Evolutionary conservation across 352 stramenopile species (phyloP).

Genomic region (Peronospora belbahrii): DNA sequence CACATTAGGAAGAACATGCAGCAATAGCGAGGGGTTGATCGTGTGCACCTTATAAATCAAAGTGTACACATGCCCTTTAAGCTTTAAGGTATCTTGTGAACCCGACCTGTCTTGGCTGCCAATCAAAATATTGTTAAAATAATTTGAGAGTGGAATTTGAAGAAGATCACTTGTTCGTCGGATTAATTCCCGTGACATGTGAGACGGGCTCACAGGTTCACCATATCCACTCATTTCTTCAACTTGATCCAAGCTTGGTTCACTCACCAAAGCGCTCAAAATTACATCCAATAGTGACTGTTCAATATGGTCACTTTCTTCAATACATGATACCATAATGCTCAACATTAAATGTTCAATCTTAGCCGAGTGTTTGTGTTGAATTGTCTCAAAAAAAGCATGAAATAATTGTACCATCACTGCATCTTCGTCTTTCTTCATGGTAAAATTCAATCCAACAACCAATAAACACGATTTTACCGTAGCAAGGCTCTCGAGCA

Average conservation of each 20-base stretch:
- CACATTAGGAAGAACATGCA: constrained; percentile 82
- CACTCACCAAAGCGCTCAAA: constrained; percentile 42
- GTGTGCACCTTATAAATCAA: constrained; percentile 83
- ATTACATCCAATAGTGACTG: constrained; percentile 62
- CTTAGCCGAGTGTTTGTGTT: constrained; percentile 49
- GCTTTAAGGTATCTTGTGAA: constrained; percentile 25
- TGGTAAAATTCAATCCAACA: constrained; percentile 41
- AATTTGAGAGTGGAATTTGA: constrained; percentile 59
- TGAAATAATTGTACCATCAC: constrained; percentile 71
- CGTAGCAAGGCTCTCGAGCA: constrained; percentile 63
- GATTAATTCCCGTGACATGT: constrained; percentile 71
- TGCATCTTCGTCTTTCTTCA: constrained; percentile 30
- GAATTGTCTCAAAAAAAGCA: constrained; percentile 58
- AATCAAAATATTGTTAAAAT: constrained; percentile 78
- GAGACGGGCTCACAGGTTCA: constrained; percentile 27
- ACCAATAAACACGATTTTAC: constrained; percentile 52
- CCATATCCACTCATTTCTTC: background rate
- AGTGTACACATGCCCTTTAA: constrained; percentile 78
- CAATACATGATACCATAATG: constrained; percentile 64
- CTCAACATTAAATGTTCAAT: constrained; percentile 72
- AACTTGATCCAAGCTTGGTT: background rate
- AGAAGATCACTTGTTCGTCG: constrained; percentile 56
- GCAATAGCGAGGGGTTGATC: constrained; percentile 58
- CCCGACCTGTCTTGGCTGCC: constrained; percentile 26
- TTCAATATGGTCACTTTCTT: constrained; percentile 61